Conservation (phyloP, 164 flowering plant species). For the Piper longum region DNA sequence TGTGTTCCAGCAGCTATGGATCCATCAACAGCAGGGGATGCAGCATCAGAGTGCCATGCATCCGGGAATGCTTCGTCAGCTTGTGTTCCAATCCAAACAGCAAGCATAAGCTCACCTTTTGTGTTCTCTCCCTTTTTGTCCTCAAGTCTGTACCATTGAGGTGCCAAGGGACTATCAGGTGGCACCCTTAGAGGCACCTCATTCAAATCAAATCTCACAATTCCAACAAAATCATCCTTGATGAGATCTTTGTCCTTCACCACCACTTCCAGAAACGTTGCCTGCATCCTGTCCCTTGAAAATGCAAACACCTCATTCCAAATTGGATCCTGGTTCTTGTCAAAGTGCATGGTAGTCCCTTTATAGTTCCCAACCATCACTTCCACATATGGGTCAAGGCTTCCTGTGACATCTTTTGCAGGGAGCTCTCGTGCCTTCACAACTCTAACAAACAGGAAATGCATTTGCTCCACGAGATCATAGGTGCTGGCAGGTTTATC, state of each 20-base stretch:
- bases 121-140: conserved; percentile 63
- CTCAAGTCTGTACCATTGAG: conserved; percentile 77
- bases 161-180: conserved; percentile 91
- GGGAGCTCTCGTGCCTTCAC: conserved; percentile 90
- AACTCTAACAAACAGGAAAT: conserved; percentile 74
- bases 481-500: conserved; percentile 71
- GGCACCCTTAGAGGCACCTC: conserved; percentile 82
- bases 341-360: conserved; percentile 68
- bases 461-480: conserved; percentile 87
- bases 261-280: conserved; percentile 62
- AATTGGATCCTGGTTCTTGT: conserved; percentile 56
- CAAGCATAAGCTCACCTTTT: conserved; percentile 85
- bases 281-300: conserved; percentile 65
- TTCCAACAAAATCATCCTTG: conserved; percentile 77
- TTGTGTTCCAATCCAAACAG: conserved; percentile 94
- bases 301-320: conserved; percentile 92
- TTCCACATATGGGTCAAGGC: conserved; percentile 86
- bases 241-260: conserved; percentile 78
- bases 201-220: conserved; percentile 59
- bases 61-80: conserved; percentile 89
- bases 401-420: conserved; percentile 70
- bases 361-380: conserved; percentile 79
- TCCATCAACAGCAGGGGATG: conserved; percentile 29
- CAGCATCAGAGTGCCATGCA: conserved; percentile 95
- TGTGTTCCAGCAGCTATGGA: conserved; percentile 24